Base-by-base conservation (phyloP, 495 filamentous ascomycete species). In the Neurospora sp. region DNA sequence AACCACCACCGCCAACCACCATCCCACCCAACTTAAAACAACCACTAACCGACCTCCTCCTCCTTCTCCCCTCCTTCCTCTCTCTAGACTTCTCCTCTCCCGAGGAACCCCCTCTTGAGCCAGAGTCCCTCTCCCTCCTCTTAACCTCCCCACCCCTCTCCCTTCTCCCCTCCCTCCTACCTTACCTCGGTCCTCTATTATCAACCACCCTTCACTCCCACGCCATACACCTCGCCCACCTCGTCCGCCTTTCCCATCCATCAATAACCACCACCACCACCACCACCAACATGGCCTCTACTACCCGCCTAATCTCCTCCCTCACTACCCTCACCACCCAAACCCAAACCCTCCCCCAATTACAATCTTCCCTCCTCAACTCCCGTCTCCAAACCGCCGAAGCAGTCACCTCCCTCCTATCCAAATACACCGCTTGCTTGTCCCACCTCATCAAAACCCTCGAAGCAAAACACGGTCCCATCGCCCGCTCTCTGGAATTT, bases 401-500 rank as follows among this genome's bases (percentile, higher is more conserved):
- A 7, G 40, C 75, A 75, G 69, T 81, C 79, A 12, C 70, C 72
- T 68, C 73, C 79, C 20, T 76, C 75, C 78, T 85, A 0, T 31
- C 74, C 8, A 73, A 69, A 1, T 79, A 82, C 45, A 76, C 81
- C 0, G 69, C 71, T 0, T 77, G 79, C 6, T 71, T 87, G 0
- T 40, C 78, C 1, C 76, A 78, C 4, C 78, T 87, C 0, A 31
- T 85, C 14, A 79, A 78, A 40, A 44, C 79, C 0, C 80, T 87
- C 1, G 83, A 84, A 44, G 76, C 81, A 1, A 92, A 91, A 75
- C 91, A 94, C 81, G 91, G 91, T 45, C 80, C 86, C 4, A 75
- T 92, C 3, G 86, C 91, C 8, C 83, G 91, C 7, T 87, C 87
- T 70, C 82, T 93, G 40, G 87, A 88, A 45, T 82, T 86, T n/a